Evolutionary conservation across 805 yeast genomes (phyloP).

Genomic region (Candida insectorum): DNA sequence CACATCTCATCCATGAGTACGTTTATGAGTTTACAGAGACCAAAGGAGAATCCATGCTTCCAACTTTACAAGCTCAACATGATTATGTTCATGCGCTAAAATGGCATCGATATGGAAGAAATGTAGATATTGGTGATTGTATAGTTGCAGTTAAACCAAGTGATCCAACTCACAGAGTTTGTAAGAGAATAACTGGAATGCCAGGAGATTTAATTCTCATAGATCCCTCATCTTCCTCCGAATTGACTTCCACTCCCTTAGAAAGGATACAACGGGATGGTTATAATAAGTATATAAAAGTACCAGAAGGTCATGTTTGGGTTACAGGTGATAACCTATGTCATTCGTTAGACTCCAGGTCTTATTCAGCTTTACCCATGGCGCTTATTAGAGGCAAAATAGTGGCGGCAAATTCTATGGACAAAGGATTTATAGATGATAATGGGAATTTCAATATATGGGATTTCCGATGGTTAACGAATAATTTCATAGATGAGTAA

Average conservation of each 20-base stretch:
- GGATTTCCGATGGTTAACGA: conserved; percentile 55
- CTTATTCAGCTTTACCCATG: conserved; percentile 87
- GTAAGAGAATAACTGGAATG: conserved; percentile 93
- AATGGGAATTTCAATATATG: conserved; percentile 35
- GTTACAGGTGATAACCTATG: conserved; percentile 92
- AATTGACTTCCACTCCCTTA: conserved; percentile 30
- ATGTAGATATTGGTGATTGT: conserved; percentile 77
- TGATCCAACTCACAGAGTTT: conserved; percentile 78
- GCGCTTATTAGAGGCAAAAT: conserved; percentile 86
- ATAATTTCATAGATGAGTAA: conserved; percentile 32
- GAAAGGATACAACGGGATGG: conserved; percentile 34
- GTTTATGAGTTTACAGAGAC: conserved; percentile 77
- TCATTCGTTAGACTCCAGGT: conserved; percentile 83
- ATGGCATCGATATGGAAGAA: conserved; percentile 57
- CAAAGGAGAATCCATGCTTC: conserved; percentile 92
- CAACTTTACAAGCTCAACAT: conserved; percentile 69
- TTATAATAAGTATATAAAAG: conserved; percentile 57
- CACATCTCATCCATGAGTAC: conserved; percentile 65
- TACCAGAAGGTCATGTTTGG: conserved; percentile 97
- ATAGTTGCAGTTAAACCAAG: conserved; percentile 89
- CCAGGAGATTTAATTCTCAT: conserved; percentile 83
- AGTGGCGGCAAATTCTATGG: conserved; percentile 58
- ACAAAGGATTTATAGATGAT: conserved; percentile 41
- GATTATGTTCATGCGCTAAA: conserved; percentile 82
- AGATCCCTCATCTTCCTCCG: conserved; percentile 69